These are phyloP conservation scores for Gnomoniopsis smithogilvyi DNA, from an alignment of 2,329 filamentous ascomycete species.

Conservation along the genomic window DNA sequence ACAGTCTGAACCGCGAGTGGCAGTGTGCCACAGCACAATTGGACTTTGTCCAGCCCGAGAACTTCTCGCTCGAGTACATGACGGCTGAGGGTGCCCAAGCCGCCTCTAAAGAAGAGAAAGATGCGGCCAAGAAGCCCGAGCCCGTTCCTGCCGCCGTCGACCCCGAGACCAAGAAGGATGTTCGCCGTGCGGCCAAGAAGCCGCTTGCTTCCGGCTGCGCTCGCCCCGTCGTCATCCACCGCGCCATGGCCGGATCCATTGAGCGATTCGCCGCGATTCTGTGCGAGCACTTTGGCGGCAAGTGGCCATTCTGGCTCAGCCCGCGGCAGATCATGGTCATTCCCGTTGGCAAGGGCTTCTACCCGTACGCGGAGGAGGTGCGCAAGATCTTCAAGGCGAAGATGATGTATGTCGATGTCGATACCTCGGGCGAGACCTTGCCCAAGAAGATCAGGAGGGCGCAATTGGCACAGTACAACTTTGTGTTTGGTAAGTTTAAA, in stretches of 20 bases:
- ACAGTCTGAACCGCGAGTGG: slow-evolving; percentile 75
- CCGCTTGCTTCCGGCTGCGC: slow-evolving; percentile 66
- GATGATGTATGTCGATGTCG: slow-evolving; percentile 68
- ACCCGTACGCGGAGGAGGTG: slow-evolving; percentile 74
- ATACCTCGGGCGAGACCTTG: slow-evolving; percentile 74
- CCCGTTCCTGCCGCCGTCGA: slow-evolving; percentile 30
- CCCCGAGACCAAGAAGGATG: slow-evolving; percentile 36
- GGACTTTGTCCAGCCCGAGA: slow-evolving; percentile 80
- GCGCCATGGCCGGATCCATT: slow-evolving; percentile 71
- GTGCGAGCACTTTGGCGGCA: slow-evolving; percentile 80
- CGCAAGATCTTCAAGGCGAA: slow-evolving; percentile 64
- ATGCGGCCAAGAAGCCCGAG: slow-evolving; percentile 24
- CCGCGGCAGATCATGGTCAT: slow-evolving; percentile 80
- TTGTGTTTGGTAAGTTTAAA: slow-evolving; percentile 66
- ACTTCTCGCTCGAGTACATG: slow-evolving; percentile 86
- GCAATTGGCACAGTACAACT: slow-evolving; percentile 80
- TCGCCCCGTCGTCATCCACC: slow-evolving; percentile 82
- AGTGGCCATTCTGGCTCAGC: slow-evolving; percentile 87
- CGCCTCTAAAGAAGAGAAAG: slow-evolving; percentile 32
- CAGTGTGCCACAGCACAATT: slow-evolving; percentile 87
- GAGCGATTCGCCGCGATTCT: slow-evolving; percentile 69
- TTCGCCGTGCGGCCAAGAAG: slow-evolving; percentile 43
- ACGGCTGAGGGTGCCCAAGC: slow-evolving; percentile 57
- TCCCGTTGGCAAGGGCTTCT: slow-evolving; percentile 69
- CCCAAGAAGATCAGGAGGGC: slow-evolving; percentile 87